Base-by-base conservation (phyloP, 352 stramenopile genomes). In the Nothophytophthora sp. region DNA sequence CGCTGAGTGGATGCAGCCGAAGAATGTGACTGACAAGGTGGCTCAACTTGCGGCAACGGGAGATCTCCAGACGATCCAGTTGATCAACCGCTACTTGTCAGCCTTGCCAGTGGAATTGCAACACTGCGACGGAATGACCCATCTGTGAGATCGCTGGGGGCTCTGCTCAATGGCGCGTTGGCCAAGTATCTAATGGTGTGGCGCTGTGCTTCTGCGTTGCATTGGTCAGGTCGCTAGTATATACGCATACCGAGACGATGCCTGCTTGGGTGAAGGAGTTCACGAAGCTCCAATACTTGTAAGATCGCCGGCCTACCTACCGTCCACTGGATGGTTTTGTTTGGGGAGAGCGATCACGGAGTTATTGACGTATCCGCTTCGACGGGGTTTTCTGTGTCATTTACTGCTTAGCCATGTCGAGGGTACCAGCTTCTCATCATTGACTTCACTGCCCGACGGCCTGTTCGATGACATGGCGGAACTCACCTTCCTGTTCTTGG, bases 171-270 rank as follows among this genome's bases (percentile, higher is more conserved):
- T 41, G 20, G 12, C 18, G 5, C 20, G 11, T 43, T 24, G 27
- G 29, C 11, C n/a, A 8, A 19, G 20, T 11, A 32, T 24, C 10
- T 18, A 13, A 0, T 11, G 28, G 10, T 43, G 1, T 33, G 16
- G 6, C 54, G n/a, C 35, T 44, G 11, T 29, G 13, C 12, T 12
- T 3, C 38, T 28, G 20, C 19, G 10, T 23, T n/a, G n/a, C n/a
- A n/a, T n/a, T n/a, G n/a, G n/a, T n/a, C n/a, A 79, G 64, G 19
- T 58, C 64, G 3, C 49, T 78, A 8, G 38, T 73, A 4, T 70
- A 78, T 39, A 65, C 64, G 0, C 52, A 73, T 19, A 78, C 50
- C 0, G 8, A 20, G 6, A 38, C 34, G 4, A 7, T 78, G 15
- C 53, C 68, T 15, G 30, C 29, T 2, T 73, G 68, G 64, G 47